Base-by-base conservation (phyloP, 371 early-diverging fungal genomes). In the Blastocladiella emersonii region DNA sequence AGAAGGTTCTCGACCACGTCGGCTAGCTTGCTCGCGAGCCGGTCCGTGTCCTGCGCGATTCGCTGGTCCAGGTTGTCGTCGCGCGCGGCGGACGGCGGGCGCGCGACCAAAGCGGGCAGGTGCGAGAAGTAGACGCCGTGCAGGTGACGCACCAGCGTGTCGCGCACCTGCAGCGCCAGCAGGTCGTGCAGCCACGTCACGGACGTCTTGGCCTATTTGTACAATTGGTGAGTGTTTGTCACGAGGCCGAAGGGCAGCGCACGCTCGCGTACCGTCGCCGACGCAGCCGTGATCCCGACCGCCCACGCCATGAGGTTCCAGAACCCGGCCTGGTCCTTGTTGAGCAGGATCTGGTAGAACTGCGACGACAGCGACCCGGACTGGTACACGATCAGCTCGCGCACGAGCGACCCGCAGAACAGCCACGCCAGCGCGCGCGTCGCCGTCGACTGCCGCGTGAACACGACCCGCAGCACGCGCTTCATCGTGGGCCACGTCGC, bases 31-130 rank as follows among this genome's bases (percentile, higher is more conserved):
- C 78, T 79, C 12, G 89, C 64, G 51, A 95, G 80, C 63, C 86
- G 85, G 65, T 89, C 91, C 19, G 90, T 79, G 70, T 95, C 95
- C 68, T 91, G 91, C 7, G 93, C 79, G 51, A 93, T 89, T 12
- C 93, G 85, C 71, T 92, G 92, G 68, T 95, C 93, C 6, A 86
- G 86, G 55, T 59, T 34, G 30, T 30, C 49, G n/a, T n/a, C n/a
- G n/a, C n/a, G n/a, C n/a, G n/a, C n/a, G 12, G 39, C 34, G 61
- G 21, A 23, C 8, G 19, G n/a, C 23, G 1, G 19, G 36, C 5
- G 41, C 34, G 39, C 37, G 60, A 19, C 39, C 7, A 60, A 6
- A 32, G 35, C 53, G 21, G 21, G 41, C 25, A 13, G 35, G 10
- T 35, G 12, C 35, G 59, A 6, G 19, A 27, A 37, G 51, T 25